Base-by-base conservation (phyloP, 495 filamentous ascomycete species). In the Achaetomiella virescens region DNA sequence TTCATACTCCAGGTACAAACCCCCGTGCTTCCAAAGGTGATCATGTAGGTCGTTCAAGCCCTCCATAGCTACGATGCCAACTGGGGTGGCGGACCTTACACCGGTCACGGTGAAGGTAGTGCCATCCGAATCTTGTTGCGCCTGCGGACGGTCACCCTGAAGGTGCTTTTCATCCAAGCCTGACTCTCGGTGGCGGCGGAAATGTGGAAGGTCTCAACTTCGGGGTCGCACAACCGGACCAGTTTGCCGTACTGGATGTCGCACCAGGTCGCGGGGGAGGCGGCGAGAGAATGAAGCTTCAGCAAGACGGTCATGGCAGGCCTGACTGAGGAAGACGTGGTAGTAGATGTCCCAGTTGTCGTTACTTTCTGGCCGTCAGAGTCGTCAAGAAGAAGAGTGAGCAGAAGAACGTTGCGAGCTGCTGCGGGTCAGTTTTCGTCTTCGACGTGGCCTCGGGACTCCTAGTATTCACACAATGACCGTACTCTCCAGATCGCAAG, bases 331-430 rank as follows among this genome's bases (percentile, higher is more conserved):
- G 43, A 59, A 62, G 6, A 65, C 24, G 40, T 70, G 58, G 42
- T 62, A 71, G 24, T 66, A 68, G 18, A 66, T 58, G 48, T 62
- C 36, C 63, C 65, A 70, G 3, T 54, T 41, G 10, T 18, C 36
- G n/a, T 59, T 31, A 9, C 41, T 50, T 46, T 46, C 6, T 53
- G 20, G 20, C 54, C 11, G 17, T 33, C 15, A 2, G 20, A 1
- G 5, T 50, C 52, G 48, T 67, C 67, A 48, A 64, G 38, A 29
- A 70, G 61, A 10, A 68, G 35, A 2, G 65, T 66, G 22, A 65
- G 21, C 22, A 71, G 60, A 9, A 70, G 55, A 18, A 65, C 52
- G 54, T 70, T 68, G 0, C 67, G 65, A 11, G 69, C 67, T 71
- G 9, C 1, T 11, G 11, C 18, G 15, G 14, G 27, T 31, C 27